Percentiles rank a stretch among this genome's conserved stretches.
Conservation (phyloP, 495 filamentous ascomycete species). For the Talaromyces proteolyticus region DNA sequence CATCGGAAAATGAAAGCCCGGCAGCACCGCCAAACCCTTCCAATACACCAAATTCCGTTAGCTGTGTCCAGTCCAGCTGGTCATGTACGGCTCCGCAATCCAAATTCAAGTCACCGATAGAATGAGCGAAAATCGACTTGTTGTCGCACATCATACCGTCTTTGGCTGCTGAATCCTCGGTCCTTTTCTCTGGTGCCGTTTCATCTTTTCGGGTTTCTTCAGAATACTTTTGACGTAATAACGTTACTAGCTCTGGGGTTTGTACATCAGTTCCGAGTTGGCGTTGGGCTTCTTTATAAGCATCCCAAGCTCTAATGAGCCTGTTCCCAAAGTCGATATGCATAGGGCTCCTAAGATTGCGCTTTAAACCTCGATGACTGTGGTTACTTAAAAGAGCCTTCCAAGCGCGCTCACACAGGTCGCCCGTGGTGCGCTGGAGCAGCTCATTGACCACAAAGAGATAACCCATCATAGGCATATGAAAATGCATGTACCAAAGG, state of each 20-base stretch:
- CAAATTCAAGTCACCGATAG: not conserved
- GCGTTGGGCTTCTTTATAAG: constrained; percentile 12
- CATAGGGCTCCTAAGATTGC: constrained; percentile 39
- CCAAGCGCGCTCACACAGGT: constrained; percentile 49
- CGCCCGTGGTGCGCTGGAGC: constrained; percentile 38
- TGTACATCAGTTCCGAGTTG: not conserved
- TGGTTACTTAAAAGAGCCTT: constrained; percentile 41
- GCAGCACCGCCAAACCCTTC: not conserved
- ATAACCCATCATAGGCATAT: constrained; percentile 48
- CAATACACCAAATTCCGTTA: not conserved
- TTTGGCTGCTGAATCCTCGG: too few relatives aligned
- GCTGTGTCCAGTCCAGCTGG: not conserved
- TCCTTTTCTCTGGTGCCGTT: too few relatives aligned
- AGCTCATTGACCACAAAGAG: constrained; percentile 48
- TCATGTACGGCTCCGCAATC: not conserved
- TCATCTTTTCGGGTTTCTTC: too few relatives aligned
- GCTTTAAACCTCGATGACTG: constrained; percentile 35
- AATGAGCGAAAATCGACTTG: not conserved
- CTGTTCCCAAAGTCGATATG: constrained; percentile 43
- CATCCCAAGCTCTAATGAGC: constrained; percentile 50
- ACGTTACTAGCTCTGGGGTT: not conserved
- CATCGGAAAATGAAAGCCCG: not conserved
- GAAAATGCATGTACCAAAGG: constrained; percentile 42
- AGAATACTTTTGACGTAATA: not conserved
- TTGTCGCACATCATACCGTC: not conserved